Evolutionary conservation across 1,139 yeast genomes (phyloP).

Genomic region (Eremothecium coryli): DNA sequence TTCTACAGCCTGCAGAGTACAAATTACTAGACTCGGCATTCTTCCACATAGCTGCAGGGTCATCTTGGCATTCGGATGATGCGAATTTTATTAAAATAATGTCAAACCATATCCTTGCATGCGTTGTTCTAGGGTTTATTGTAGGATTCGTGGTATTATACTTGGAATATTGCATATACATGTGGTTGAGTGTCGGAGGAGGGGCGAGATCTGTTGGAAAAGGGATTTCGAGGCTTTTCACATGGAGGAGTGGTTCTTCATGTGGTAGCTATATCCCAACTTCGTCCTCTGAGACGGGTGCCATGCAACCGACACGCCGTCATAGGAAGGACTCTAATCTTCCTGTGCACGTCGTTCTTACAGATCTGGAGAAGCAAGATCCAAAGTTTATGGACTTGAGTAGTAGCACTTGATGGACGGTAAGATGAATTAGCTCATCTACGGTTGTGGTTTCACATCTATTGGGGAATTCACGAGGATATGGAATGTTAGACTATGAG

Average conservation of each 20-base stretch:
- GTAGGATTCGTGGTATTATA: conserved; percentile 49
- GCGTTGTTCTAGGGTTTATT: conserved; percentile 59
- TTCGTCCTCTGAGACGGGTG: background rate
- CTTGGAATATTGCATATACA: conserved; percentile 54
- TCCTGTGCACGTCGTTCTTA: too few relatives aligned
- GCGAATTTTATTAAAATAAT: conserved; percentile 65
- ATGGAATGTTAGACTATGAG: too few relatives aligned
- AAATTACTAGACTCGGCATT: conserved; percentile 50
- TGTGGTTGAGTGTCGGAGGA: conserved; percentile 31
- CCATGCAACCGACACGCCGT: background rate
- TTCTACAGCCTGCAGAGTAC: conserved; percentile 64
- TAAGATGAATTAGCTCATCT: too few relatives aligned
- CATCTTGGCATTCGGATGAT: conserved; percentile 85
- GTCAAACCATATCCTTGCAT: conserved; percentile 60
- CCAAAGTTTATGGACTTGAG: too few relatives aligned
- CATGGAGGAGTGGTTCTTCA: background rate
- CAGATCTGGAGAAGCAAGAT: too few relatives aligned
- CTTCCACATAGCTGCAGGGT: conserved; percentile 66
- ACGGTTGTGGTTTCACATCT: too few relatives aligned
- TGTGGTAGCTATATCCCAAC: background rate
- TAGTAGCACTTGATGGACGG: too few relatives aligned
- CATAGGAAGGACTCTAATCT: background rate
- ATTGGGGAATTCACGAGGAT: too few relatives aligned
- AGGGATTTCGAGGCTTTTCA: conserved; percentile 6
- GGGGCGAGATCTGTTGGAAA: too few relatives aligned